A percentile compares a stretch with the other conserved stretches of the same genome.
Evolutionary conservation across 2,329 filamentous ascomycete genomes (phyloP).

Genomic region (Moelleriella libera): DNA sequence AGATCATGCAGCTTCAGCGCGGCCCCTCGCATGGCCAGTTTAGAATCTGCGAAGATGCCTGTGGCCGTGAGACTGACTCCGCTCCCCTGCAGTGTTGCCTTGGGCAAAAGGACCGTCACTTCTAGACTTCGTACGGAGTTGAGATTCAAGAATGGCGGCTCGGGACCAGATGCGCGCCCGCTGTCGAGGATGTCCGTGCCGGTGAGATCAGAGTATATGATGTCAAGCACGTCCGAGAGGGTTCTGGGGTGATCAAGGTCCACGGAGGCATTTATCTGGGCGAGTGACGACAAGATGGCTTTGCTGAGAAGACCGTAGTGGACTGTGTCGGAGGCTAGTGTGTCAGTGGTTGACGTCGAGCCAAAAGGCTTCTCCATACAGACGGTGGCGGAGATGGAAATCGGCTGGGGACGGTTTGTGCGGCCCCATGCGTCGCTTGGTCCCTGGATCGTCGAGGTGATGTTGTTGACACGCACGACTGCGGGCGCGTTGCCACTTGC

Average conservation of each 20-base stretch:
- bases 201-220: slow-evolving; percentile 18
- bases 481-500: slow-evolving; percentile 18
- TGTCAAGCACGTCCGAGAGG: slow-evolving; percentile 14
- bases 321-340: slow-evolving; percentile 53
- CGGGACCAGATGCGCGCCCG: slow-evolving; percentile 1
- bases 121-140: slow-evolving; percentile 28
- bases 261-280: slow-evolving; percentile 9
- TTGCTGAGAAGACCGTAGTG: slow-evolving; percentile 64
- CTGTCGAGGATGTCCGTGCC: slow-evolving; percentile 8
- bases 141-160: slow-evolving; percentile 15
- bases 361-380: slow-evolving; percentile 41
- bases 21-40: slow-evolving; percentile 13
- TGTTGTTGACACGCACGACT: slow-evolving; percentile 45
- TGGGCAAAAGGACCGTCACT: slow-evolving; percentile 45
- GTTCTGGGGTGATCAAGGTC: slow-evolving; percentile 2
- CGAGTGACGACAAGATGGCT: slow-evolving; percentile 36
- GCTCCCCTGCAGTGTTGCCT: slow-evolving; percentile 52
- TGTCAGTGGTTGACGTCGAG: slow-evolving; percentile 42
- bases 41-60: slow-evolving; percentile 20
- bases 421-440: slow-evolving; percentile 58
- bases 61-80: slow-evolving; percentile 38
- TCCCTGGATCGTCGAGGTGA: slow-evolving; percentile 41
- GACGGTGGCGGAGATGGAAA: slow-evolving; percentile 45
- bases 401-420: slow-evolving; percentile 41
- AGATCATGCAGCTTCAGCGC: slow-evolving; percentile 40